Percentiles rank a stretch among this genome's conserved stretches.
These are phyloP conservation scores for Candida gigantensis DNA, from an alignment of 1,139 yeast species.

Conservation along the genomic window DNA sequence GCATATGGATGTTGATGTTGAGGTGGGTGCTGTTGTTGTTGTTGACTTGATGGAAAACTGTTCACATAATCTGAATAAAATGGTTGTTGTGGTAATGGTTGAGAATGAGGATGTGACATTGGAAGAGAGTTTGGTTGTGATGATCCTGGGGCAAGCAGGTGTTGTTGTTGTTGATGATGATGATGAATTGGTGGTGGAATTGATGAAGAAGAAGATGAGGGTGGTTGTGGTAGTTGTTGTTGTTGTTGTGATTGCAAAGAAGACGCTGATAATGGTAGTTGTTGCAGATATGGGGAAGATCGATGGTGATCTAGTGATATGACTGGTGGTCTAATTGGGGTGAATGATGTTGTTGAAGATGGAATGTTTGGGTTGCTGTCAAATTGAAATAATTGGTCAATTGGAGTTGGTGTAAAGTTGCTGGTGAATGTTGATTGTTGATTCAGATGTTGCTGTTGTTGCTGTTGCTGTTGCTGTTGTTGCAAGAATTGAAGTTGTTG, in stretches of 20 bases:
- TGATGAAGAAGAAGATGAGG: conserved; percentile 1
- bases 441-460: conserved; percentile 1
- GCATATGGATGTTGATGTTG: conserved; percentile 21
- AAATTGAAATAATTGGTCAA: conserved; percentile 8
- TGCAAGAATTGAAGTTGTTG: conserved; percentile 7
- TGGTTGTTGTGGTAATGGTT: conserved; percentile 2
- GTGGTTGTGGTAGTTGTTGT: conserved; percentile 4
- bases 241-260: conserved; percentile 4
- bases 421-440: neutral
- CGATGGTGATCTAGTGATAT: conserved; percentile 1
- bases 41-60: conserved; percentile 1
- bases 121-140: neutral
- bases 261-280: neutral
- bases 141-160: no score
- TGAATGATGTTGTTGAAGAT: conserved; percentile 1
- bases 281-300: conserved; percentile 2
- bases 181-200: conserved; percentile 5
- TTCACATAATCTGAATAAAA: conserved; percentile 2
- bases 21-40: no score
- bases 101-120: neutral
- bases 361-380: conserved; percentile 1
- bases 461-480: conserved; percentile 2
- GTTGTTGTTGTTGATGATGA: no score
- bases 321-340: conserved; percentile 4
- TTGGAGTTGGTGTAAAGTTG: conserved; percentile 1